Percentiles rank a stretch among this genome's conserved stretches.
phyloP scores from a whole-genome alignment of 192 early-diverging fungal species.

The Coemansia sp. region DNA sequence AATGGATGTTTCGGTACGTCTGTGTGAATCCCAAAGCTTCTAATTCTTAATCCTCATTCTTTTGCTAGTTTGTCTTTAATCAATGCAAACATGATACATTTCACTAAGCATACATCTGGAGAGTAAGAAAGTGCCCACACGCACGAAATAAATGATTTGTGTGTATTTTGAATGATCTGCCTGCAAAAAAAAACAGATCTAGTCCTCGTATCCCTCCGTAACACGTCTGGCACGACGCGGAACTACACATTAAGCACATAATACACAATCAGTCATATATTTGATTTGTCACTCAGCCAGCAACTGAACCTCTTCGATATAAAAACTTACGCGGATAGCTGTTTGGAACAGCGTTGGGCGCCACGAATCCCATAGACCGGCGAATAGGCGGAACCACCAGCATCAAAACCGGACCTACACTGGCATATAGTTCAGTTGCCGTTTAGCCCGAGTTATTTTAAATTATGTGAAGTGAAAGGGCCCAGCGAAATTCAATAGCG shows the following conservation, averaged over 20 bases:
- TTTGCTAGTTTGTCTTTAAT: too few species aligned
- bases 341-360: constrained; percentile 27
- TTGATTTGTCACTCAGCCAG: too few species aligned
- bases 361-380: constrained; percentile 22
- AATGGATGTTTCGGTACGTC: too few species aligned
- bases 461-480: neutral
- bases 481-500: neutral
- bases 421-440: neutral
- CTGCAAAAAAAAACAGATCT: neutral
- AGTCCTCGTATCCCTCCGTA: constrained; percentile 41
- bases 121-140: too few species aligned
- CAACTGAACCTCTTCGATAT: too few species aligned
- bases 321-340: constrained; percentile 42
- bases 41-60: too few species aligned
- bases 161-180: too few species aligned
- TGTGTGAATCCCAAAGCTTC: too few species aligned
- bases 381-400: constrained; percentile 37
- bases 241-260: constrained; percentile 18
- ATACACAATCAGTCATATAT: neutral
- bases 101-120: too few species aligned
- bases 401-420: constrained; percentile 39
- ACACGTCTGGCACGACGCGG: constrained; percentile 36
- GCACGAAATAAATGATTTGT: too few species aligned
- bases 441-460: neutral
- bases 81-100: too few species aligned